phyloP scores from a whole-genome alignment of 768 basidiomycete genomes.

The Leccinum aurantiacum region DNA sequence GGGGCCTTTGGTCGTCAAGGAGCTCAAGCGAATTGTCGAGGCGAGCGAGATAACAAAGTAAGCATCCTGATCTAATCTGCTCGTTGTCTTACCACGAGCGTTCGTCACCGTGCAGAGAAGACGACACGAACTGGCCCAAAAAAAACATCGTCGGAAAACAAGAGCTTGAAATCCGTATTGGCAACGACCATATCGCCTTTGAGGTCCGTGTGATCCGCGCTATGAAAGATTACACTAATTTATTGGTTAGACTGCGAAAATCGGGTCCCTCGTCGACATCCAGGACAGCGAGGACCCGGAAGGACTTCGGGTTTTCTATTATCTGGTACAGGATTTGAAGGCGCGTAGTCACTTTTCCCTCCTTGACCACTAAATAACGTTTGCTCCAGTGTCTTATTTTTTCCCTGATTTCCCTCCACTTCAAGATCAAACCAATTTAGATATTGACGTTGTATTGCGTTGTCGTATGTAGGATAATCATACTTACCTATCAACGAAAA shows the following conservation, averaged over 20 bases:
- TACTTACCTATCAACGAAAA: too few relatives aligned
- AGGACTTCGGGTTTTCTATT: slow-evolving; percentile 96
- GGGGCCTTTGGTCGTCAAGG: slow-evolving; percentile 87
- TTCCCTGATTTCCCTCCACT: slow-evolving; percentile 96
- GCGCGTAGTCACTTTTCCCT: slow-evolving; percentile 39
- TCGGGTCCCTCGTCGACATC: slow-evolving; percentile 94
- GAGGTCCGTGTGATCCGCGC: slow-evolving; percentile 56
- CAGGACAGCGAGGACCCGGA: slow-evolving; percentile 97
- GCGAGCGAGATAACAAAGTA: slow-evolving; percentile 94
- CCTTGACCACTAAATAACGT: not conserved
- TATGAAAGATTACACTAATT: not conserved
- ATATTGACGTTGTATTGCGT: not conserved
- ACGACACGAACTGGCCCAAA: slow-evolving; percentile 98
- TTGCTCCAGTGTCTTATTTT: slow-evolving; percentile 86
- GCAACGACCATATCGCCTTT: slow-evolving; percentile 95
- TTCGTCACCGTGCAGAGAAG: slow-evolving; percentile 67
- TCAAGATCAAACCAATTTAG: slow-evolving; percentile 99
- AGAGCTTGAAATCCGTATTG: slow-evolving; percentile 92
- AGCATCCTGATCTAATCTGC: not conserved
- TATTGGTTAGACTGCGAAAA: slow-evolving; percentile 86
- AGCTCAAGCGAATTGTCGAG: slow-evolving; percentile 92
- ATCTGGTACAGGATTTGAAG: slow-evolving; percentile 96
- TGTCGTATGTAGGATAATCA: too few relatives aligned
- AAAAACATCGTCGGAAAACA: slow-evolving; percentile 99
- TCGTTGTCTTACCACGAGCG: not conserved